A percentile compares a stretch with the other conserved stretches of the same genome.
These are phyloP conservation scores for Berberis vulgaris DNA, from an alignment of 164 flowering plant genomes.

Conservation along the genomic window DNA sequence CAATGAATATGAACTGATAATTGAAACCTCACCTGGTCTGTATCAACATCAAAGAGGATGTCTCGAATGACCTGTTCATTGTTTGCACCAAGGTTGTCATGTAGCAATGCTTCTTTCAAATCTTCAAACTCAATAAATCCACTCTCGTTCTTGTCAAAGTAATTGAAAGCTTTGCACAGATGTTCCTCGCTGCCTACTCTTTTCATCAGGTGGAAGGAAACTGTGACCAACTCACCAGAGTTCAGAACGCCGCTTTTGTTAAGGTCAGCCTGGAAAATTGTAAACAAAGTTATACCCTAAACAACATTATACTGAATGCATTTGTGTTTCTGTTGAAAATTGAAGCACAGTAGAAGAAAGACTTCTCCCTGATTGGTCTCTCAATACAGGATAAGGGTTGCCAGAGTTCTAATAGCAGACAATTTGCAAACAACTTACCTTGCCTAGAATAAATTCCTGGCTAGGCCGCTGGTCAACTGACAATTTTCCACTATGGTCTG, in stretches of 20 bases:
- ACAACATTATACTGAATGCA: background rate
- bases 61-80: slow-evolving; percentile 46
- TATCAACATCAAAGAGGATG: slow-evolving; percentile 58
- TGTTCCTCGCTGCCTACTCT: slow-evolving; percentile 48
- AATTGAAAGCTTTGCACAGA: slow-evolving; percentile 45
- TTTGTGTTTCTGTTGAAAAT: background rate
- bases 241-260: slow-evolving; percentile 63
- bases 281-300: background rate
- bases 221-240: slow-evolving; percentile 69
- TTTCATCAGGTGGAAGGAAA: slow-evolving; percentile 47
- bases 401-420: slow-evolving; percentile 21
- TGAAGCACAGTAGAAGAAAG: background rate
- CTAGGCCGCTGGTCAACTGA: slow-evolving; percentile 62
- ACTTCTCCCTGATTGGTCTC: slow-evolving; percentile 76
- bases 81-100: slow-evolving; percentile 36
- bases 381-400: slow-evolving; percentile 53
- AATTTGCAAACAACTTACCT: slow-evolving; percentile 16
- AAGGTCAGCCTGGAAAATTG: slow-evolving; percentile 41
- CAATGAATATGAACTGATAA: background rate
- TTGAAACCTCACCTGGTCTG: slow-evolving; percentile 41
- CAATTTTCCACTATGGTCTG: slow-evolving; percentile 65
- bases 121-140: slow-evolving; percentile 79
- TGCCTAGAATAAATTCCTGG: slow-evolving; percentile 49
- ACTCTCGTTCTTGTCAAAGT: slow-evolving; percentile 60
- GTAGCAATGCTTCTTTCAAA: slow-evolving; percentile 43